Evolutionary conservation across 129 eudicot species (phyloP).

Genomic region (Mikania micrantha): DNA sequence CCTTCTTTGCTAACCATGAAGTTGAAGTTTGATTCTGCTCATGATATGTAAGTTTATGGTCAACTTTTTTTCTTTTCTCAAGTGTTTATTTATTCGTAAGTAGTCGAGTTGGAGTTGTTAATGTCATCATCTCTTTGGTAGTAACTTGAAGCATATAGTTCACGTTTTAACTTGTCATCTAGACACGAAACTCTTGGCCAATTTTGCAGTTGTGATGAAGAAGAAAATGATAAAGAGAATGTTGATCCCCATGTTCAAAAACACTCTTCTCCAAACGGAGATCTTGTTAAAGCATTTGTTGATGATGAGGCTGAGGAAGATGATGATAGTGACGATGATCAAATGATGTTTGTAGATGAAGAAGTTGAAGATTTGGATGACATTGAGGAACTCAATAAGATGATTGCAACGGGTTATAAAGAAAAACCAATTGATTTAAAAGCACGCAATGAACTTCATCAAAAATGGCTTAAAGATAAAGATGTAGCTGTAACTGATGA

Average conservation of each 20-base stretch:
- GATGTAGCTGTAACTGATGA: conserved; percentile 90
- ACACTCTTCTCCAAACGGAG: conserved; percentile 47
- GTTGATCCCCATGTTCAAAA: too few relatives aligned
- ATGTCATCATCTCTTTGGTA: too few relatives aligned
- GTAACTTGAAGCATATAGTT: too few relatives aligned
- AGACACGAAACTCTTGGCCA: too few relatives aligned
- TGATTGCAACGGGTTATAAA: conserved; percentile 62
- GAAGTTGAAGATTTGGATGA: conserved; percentile 55
- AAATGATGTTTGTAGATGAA: conserved; percentile 48
- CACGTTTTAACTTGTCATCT: too few relatives aligned
- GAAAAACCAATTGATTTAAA: conserved; percentile 59
- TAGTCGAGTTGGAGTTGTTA: too few relatives aligned
- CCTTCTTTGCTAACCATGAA: conserved; percentile 71
- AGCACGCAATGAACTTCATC: conserved; percentile 84
- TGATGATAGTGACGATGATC: conserved; percentile 82
- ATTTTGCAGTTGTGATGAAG: too few relatives aligned
- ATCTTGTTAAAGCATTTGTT: conserved; percentile 65
- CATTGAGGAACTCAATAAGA: conserved; percentile 53
- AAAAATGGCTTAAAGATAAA: conserved; percentile 91
- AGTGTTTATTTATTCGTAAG: too few relatives aligned
- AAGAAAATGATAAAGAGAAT: too few relatives aligned
- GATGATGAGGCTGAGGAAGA: conserved; percentile 93
- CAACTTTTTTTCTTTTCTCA: too few relatives aligned
- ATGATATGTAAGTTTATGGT: conserved; percentile 51
- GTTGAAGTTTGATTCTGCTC: conserved; percentile 76